These are phyloP conservation scores for Tulasnella sp. DNA, from an alignment of 768 basidiomycete genomes.

Conservation along the genomic window DNA sequence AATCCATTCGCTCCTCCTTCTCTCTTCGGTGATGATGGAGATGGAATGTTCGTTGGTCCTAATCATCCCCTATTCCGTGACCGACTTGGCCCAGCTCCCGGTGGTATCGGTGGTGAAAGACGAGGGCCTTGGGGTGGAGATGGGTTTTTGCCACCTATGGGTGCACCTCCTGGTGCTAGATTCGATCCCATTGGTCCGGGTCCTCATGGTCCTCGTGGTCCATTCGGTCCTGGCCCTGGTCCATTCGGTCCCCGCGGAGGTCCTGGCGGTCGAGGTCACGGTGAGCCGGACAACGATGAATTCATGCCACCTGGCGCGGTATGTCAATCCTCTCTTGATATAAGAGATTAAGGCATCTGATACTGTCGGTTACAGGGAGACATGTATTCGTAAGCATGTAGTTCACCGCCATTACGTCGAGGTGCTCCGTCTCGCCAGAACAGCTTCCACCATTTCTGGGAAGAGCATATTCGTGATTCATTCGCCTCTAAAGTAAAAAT, in stretches of 20 bases:
- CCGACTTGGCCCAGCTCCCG: slow-evolving; percentile 26
- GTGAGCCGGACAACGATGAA: slow-evolving; percentile 69
- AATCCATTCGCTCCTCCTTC: slow-evolving; percentile 48
- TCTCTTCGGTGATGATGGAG: slow-evolving; percentile 45
- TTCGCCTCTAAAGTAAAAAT: too few relatives aligned
- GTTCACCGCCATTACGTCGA: too few relatives aligned
- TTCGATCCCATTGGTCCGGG: slow-evolving; percentile 76
- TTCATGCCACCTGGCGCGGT: slow-evolving; percentile 66
- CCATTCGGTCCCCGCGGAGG: slow-evolving; percentile 20
- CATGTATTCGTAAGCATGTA: not conserved
- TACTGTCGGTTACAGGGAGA: not conserved
- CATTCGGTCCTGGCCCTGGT: slow-evolving; percentile 7
- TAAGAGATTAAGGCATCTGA: not conserved
- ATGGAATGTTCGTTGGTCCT: slow-evolving; percentile 86
- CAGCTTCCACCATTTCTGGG: too few relatives aligned
- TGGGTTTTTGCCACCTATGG: slow-evolving; percentile 74
- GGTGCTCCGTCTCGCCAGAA: too few relatives aligned
- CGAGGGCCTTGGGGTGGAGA: slow-evolving; percentile 72
- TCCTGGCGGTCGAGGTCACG: slow-evolving; percentile 20
- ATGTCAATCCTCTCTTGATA: not conserved
- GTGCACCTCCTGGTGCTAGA: slow-evolving; percentile 78
- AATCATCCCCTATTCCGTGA: slow-evolving; percentile 70
- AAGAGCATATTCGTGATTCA: too few relatives aligned
- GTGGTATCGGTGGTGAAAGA: slow-evolving; percentile 18
- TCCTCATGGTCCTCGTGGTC: slow-evolving; percentile 7